phyloP scores from a whole-genome alignment of 2,329 filamentous ascomycete genomes.

The Rhynchosporium agropyri region DNA sequence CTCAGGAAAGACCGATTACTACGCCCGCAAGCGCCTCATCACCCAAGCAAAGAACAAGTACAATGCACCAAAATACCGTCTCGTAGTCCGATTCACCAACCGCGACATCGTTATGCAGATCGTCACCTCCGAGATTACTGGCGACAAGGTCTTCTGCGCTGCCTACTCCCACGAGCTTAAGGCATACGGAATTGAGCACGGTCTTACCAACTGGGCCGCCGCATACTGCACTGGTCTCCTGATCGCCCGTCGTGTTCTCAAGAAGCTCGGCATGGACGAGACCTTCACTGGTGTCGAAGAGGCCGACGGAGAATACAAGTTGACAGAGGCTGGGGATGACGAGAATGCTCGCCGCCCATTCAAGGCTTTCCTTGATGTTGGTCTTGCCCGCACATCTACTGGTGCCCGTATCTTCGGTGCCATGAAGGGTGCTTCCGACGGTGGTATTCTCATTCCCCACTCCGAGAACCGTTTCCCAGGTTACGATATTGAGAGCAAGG shows the following conservation, averaged over 20 bases:
- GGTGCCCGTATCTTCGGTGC: slow-evolving; percentile 98
- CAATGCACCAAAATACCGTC: slow-evolving; percentile 99
- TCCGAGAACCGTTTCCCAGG: slow-evolving; percentile 99
- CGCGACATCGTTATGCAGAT: slow-evolving; percentile 99
- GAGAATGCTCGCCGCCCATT: slow-evolving; percentile 90
- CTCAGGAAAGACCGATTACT: slow-evolving; percentile 99
- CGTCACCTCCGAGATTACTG: slow-evolving; percentile 91
- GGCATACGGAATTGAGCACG: slow-evolving; percentile 96
- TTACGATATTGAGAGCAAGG: slow-evolving; percentile 95
- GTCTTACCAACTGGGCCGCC: slow-evolving; percentile 99
- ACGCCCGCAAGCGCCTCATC: slow-evolving; percentile 98
- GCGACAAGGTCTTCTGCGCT: slow-evolving; percentile 93
- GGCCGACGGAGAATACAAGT: slow-evolving; percentile 90
- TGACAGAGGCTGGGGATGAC: slow-evolving; percentile 94
- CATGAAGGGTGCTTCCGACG: slow-evolving; percentile 99
- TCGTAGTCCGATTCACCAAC: slow-evolving; percentile 99
- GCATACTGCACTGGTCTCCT: slow-evolving; percentile 97
- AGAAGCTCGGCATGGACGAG: slow-evolving; percentile 95
- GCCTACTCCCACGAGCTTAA: slow-evolving; percentile 98
- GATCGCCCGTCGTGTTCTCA: slow-evolving; percentile 92
- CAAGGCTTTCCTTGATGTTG: slow-evolving; percentile 98
- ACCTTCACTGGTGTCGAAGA: slow-evolving; percentile 96
- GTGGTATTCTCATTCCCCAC: slow-evolving; percentile 95
- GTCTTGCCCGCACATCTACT: slow-evolving; percentile 94
- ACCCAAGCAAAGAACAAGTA: slow-evolving; percentile 99